Base-by-base conservation (phyloP, 371 early-diverging fungal species). In the Fennellomyces sp. region DNA sequence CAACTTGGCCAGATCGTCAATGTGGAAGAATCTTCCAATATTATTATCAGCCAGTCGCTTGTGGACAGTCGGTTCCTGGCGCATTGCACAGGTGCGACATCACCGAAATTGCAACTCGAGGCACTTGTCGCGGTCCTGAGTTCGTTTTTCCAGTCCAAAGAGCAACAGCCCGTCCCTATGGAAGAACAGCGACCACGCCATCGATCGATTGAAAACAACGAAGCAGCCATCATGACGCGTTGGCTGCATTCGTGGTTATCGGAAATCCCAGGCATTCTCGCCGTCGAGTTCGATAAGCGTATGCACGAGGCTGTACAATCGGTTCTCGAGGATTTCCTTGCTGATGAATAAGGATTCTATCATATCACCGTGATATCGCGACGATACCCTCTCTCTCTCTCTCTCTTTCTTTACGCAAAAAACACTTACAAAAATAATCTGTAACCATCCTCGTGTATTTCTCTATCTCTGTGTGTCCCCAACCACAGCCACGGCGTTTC, bases 1-100 rank as follows among this genome's bases (percentile, higher is more conserved):
- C 72, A 74, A 31, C 60, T 74, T 35, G 75, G 72, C 5, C 52
- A 61, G 5, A 66, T 71, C 5, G 51, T 74, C 13, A 68, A 69
- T 36, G 72, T 72, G 25, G 41, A 69, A 35, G 63, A 68, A 50
- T 52, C 73, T 2, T 61, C 73, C 12, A 17, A 47, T 35, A 67
- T 65, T 17, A 53, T 73, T 12, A 62, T 73, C 8, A 58, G 68
- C 23, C 70, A 70, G 65, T 52, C 60, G 2, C 36, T 52, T 17
- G 36, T 54, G 12, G 36, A 39, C 10, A 45, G 5, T 45, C 45
- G 45, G 10, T 45, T 23, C n/a, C 23, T 45, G 23, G 45, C 45
- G 10, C 45, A 45, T 25, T 45, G 45, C 5, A 45, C 45, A 17
- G 45, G 45, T 45, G 23, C 17, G 12, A 45, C 17, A 2, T 45